Conservation (phyloP, 768 basidiomycete genomes). For the Lactarius tabidus region DNA sequence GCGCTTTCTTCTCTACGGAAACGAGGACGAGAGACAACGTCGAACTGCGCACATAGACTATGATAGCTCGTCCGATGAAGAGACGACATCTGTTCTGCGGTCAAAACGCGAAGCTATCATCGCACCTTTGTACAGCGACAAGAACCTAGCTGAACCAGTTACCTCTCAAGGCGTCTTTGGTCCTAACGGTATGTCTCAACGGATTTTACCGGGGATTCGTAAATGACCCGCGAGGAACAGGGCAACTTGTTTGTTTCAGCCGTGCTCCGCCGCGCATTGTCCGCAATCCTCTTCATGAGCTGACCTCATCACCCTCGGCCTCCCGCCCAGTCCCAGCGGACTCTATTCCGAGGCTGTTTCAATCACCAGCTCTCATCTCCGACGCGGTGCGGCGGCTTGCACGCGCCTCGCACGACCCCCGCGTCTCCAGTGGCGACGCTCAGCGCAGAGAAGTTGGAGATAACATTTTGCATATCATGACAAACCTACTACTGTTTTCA, state of each 20-base stretch:
- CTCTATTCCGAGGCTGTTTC: constrained; percentile 38
- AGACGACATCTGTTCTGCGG: constrained; percentile 35
- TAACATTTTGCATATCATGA: constrained; percentile 72
- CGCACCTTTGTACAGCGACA: constrained; percentile 55
- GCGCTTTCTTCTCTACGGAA: constrained; percentile 70
- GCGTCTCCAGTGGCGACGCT: constrained; percentile 37
- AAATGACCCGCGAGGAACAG: constrained; percentile 38
- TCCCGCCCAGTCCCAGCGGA: constrained; percentile 26
- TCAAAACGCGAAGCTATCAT: constrained; percentile 49
- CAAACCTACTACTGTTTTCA: constrained; percentile 63
- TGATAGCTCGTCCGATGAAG: constrained; percentile 66
- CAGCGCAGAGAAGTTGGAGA: constrained; percentile 48
- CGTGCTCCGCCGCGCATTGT: constrained; percentile 69
- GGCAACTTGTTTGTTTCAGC: constrained; percentile 85
- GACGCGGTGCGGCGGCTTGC: constrained; percentile 68
- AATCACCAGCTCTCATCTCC: constrained; percentile 64
- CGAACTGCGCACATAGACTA: constrained; percentile 44
- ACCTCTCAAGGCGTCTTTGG: constrained; percentile 89
- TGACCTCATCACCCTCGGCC: constrained; percentile 43
- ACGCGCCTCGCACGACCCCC: constrained; percentile 55
- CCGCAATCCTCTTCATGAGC: constrained; percentile 49
- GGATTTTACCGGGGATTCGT: not conserved
- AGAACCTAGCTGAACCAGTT: constrained; percentile 79
- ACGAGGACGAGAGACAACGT: constrained; percentile 50
- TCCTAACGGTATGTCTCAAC: constrained; percentile 60